Conservation (phyloP, 768 basidiomycete genomes). For the Tulasnella sp. region DNA sequence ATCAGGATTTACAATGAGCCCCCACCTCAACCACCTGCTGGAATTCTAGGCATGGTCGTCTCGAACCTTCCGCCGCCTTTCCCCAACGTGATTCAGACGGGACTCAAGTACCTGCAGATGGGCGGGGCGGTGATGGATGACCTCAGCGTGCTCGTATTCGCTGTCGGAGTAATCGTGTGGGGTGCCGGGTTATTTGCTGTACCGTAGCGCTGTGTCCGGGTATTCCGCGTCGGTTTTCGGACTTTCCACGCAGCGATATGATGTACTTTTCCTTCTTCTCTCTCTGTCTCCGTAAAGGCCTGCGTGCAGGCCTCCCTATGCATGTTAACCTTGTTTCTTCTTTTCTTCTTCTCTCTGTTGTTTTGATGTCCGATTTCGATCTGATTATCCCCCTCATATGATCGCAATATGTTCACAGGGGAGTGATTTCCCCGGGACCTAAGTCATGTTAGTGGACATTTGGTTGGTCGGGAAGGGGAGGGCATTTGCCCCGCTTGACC, state of each 20-base stretch:
- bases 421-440: background rate
- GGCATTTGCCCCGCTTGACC: background rate
- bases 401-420: background rate
- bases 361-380: background rate
- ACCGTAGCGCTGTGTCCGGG: slow-evolving; percentile 19
- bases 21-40: slow-evolving; percentile 56
- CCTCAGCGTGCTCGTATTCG: slow-evolving; percentile 64
- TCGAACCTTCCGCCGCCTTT: slow-evolving; percentile 64
- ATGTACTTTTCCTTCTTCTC: background rate
- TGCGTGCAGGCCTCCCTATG: background rate
- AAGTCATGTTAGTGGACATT: background rate
- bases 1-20: slow-evolving; percentile 64
- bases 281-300: no score
- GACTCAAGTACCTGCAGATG: slow-evolving; percentile 65
- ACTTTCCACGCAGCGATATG: background rate
- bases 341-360: background rate
- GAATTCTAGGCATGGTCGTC: slow-evolving; percentile 54
- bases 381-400: background rate
- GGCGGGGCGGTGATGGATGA: slow-evolving; percentile 65
- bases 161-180: slow-evolving; percentile 60
- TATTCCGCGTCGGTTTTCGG: background rate
- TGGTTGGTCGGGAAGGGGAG: background rate
- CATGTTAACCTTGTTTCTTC: slow-evolving; percentile 1
- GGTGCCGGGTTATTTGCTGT: slow-evolving; percentile 45
- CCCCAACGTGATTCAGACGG: slow-evolving; percentile 57